These are phyloP conservation scores for Lactifluus subvellereus DNA, from an alignment of 768 basidiomycete species.

Conservation along the genomic window DNA sequence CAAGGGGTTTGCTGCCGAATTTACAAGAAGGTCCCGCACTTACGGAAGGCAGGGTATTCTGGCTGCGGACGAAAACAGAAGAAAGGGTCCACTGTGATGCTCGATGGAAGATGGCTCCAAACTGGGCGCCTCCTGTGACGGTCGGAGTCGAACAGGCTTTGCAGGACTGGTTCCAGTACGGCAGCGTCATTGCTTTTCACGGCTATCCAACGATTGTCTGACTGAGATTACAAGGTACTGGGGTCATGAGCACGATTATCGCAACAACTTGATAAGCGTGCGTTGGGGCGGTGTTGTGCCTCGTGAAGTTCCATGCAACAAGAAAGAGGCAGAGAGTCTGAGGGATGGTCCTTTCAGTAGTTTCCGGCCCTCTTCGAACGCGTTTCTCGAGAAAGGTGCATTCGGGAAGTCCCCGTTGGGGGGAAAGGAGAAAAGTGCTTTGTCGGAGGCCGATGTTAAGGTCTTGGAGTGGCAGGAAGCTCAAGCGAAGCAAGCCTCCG, in stretches of 20 bases:
- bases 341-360: constrained; percentile 18
- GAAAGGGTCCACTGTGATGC: constrained; percentile 17
- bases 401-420: background rate
- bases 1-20: constrained; percentile 43
- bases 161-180: constrained; percentile 11
- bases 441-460: background rate
- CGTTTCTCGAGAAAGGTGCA: background rate
- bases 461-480: background rate
- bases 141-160: constrained; percentile 15
- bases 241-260: constrained; percentile 36
- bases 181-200: background rate
- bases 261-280: constrained; percentile 33
- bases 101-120: constrained; percentile 8
- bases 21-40: constrained; percentile 38
- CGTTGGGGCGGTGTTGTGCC: constrained; percentile 38
- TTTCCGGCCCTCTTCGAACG: background rate
- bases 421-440: background rate
- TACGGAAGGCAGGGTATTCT: constrained; percentile 29
- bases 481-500: background rate
- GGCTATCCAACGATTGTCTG: background rate
- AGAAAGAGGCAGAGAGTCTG: constrained; percentile 1
- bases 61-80: constrained; percentile 28
- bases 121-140: constrained; percentile 11
- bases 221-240: constrained; percentile 38
- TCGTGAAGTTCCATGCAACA: constrained; percentile 18